These are phyloP conservation scores for Blastobotrys persicus DNA, from an alignment of 1,139 yeast genomes.

Conservation along the genomic window DNA sequence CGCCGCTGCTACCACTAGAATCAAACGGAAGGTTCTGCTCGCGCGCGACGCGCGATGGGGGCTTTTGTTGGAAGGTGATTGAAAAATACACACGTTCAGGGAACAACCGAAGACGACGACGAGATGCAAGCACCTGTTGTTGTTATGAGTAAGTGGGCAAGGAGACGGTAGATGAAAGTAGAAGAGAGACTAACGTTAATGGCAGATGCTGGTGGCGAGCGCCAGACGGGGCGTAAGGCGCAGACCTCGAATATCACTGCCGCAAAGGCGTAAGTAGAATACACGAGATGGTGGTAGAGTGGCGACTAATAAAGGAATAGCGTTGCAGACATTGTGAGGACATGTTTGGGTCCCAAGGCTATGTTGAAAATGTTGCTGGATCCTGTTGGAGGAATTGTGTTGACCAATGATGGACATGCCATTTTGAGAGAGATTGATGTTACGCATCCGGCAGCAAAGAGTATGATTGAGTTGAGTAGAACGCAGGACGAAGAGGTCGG, in stretches of 20 bases:
- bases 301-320: constrained; percentile 14
- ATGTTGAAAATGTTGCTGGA: constrained; percentile 97
- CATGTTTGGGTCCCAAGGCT: constrained; percentile 99
- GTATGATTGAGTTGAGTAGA: constrained; percentile 95
- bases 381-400: constrained; percentile 98
- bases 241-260: constrained; percentile 96
- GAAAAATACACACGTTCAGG: neutral
- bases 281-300: neutral
- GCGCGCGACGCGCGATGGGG: neutral
- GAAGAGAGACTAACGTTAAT: constrained; percentile 17
- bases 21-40: neutral
- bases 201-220: constrained; percentile 75
- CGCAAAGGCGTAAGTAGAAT: constrained; percentile 67
- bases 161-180: constrained; percentile 2
- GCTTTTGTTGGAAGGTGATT: constrained; percentile 2
- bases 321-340: constrained; percentile 93
- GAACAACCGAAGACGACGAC: neutral
- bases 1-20: no score
- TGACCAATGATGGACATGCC: constrained; percentile 98
- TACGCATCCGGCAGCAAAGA: constrained; percentile 96
- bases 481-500: constrained; percentile 99
- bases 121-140: constrained; percentile 79
- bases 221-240: constrained; percentile 97
- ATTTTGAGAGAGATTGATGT: constrained; percentile 97
- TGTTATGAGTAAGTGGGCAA: constrained; percentile 48